These are phyloP conservation scores for Hyphopichia fennica DNA, from an alignment of 1,139 yeast species.

Conservation along the genomic window DNA sequence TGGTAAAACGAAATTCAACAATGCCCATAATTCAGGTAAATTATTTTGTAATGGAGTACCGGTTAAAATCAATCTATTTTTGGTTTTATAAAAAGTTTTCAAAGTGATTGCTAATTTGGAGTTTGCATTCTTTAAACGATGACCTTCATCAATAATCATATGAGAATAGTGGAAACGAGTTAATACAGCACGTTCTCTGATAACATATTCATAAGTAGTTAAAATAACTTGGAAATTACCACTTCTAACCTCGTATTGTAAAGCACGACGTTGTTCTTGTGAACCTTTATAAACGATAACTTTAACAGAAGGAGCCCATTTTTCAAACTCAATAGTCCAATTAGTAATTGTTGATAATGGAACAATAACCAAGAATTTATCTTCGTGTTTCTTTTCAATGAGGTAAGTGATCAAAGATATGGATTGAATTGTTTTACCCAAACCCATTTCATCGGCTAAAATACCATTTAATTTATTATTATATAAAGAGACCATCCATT, in stretches of 20 bases:
- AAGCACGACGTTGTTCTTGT: slow-evolving; percentile 64
- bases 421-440: slow-evolving; percentile 92
- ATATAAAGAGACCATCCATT: slow-evolving; percentile 96
- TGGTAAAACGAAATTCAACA: slow-evolving; percentile 74
- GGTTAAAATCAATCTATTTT: slow-evolving; percentile 75
- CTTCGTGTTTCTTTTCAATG: slow-evolving; percentile 66
- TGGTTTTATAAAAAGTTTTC: slow-evolving; percentile 70
- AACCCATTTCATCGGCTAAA: slow-evolving; percentile 95
- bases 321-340: slow-evolving; percentile 83
- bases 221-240: slow-evolving; percentile 76
- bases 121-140: slow-evolving; percentile 79
- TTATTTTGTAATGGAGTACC: slow-evolving; percentile 89
- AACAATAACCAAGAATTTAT: slow-evolving; percentile 78
- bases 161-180: slow-evolving; percentile 76
- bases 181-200: slow-evolving; percentile 68
- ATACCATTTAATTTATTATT: slow-evolving; percentile 95
- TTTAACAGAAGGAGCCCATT: slow-evolving; percentile 79
- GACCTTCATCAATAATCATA: slow-evolving; percentile 90
- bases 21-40: slow-evolving; percentile 83
- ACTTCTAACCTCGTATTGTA: slow-evolving; percentile 59
- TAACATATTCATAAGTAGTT: slow-evolving; percentile 79
- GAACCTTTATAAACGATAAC: slow-evolving; percentile 75
- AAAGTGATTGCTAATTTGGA: slow-evolving; percentile 73
- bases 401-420: slow-evolving; percentile 81
- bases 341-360: slow-evolving; percentile 83